Base-by-base conservation (phyloP, 2,329 filamentous ascomycete genomes). In the Alternaria ventricosa region DNA sequence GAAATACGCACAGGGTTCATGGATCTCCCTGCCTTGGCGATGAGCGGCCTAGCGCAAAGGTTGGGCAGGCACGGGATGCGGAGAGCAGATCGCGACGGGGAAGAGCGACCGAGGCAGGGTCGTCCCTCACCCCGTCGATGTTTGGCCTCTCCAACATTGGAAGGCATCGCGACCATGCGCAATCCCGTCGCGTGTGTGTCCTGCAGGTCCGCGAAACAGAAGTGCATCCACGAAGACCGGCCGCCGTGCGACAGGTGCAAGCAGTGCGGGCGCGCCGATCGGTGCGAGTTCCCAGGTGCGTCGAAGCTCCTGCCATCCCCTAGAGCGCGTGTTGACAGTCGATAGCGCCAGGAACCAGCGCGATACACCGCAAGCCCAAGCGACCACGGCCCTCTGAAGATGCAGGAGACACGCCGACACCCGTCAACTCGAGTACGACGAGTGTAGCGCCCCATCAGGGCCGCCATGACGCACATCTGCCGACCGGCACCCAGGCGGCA, bases 211-310 rank as follows among this genome's bases (percentile, higher is more conserved):
- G 78, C 78, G 12, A 81, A 81, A 71, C 79, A 80, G 63, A 75
- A 76, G 65, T 80, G 79, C 70, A 75, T 80, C 58, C 79, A 81
- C 69, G 71, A 79, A 57, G 78, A 80, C 68, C 69, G 69, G 36
- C 78, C 79, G 57, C 78, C 79, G 8, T 81, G 79, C 67, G 77
- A 80, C 43, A 73, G 79, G 15, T 81, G 79, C 73, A 76, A 75
- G 64, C 69, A 74, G 22, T 66, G 69, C 11, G 79, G 77, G 15
- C 67, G 78, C 18, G 71, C 72, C 6, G 71, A 75, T 18, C 67
- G 68, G 5, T 81, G 79, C 71, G 64, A 77, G 53, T 63, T 63
- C 11, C 61, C 61, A 55, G 60, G 60, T 61, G 28, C 22, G 47
- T 43, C 30, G 36, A 41, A 20, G 23, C 15, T 45, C 10, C 22